Base-by-base conservation (phyloP, 129 eudicot genomes). In the Pseudognaphalium luteoalbum region DNA sequence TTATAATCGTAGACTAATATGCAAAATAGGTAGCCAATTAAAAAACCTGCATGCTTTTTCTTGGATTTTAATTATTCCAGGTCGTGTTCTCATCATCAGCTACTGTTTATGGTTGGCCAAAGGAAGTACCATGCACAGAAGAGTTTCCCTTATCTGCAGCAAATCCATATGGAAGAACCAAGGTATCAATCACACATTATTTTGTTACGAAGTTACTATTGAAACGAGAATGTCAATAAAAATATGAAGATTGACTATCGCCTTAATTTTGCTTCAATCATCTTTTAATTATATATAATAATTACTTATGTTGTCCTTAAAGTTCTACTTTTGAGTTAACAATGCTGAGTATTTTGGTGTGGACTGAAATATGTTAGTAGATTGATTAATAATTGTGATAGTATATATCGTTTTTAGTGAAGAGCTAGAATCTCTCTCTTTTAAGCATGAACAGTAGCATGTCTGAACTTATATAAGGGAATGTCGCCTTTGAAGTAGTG, bases 51-150 rank as follows among this genome's bases (percentile, higher is more conserved):
- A 33, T 76, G 39, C 32, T 71, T 56, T 21, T 20, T 68, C 29
- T 16, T 7, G 50, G 39, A 73, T 67, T 88, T 50, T 21, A 30
- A 73, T 71, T 29, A 30, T 80, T 84, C 68, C 91, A 90, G 96
- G 89, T 90, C 62, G 96, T 90, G 47, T 90, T 90, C 64, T 90
- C 96, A 29, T 90, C 96, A 17, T 90, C 96, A 29, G 92, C 96
- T 75, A 90, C 96, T 33, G 96, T 90, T 68, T 90, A 90, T 75
- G 96, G 96, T 80, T 90, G 96, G 91, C 96, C 96, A 61, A 85
- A 90, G 78, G 92, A 60, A 76, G 93, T 92, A 4, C 97, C 97
- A 10, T 92, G 97, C 85, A 92, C 91, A 1, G 97, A 89, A 82
- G 93, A 92, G 37, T 91, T 84, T 19, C 92, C 96, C 11, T 83